Evolutionary conservation across 805 yeast species (phyloP).

Genomic region (Pichia paraexigua): DNA sequence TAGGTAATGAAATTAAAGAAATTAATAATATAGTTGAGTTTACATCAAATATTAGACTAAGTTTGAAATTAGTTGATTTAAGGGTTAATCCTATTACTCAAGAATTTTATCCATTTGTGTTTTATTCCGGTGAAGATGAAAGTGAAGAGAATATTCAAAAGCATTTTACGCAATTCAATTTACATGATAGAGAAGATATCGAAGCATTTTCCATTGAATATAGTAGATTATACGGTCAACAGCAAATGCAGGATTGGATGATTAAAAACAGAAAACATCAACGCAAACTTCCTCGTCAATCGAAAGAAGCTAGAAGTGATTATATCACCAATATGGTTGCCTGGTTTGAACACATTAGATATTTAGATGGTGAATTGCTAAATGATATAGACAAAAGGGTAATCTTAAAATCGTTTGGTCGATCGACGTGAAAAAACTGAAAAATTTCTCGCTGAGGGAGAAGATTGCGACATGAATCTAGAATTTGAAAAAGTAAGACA

Average conservation of each 20-base stretch:
- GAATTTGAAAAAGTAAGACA: neutral
- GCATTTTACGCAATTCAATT: slow-evolving; percentile 28
- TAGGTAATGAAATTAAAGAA: slow-evolving; percentile 38
- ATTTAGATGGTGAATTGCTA: slow-evolving; percentile 24
- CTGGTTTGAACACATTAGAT: slow-evolving; percentile 23
- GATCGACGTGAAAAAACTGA: neutral
- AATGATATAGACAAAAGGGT: neutral
- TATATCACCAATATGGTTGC: slow-evolving; percentile 19
- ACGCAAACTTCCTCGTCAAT: neutral
- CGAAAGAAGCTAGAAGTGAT: neutral
- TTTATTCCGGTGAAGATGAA: slow-evolving; percentile 33
- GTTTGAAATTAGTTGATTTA: slow-evolving; percentile 36
- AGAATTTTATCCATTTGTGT: slow-evolving; percentile 45
- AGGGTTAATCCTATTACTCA: slow-evolving; percentile 42
- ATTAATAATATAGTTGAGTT: slow-evolving; percentile 28
- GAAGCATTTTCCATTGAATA: slow-evolving; percentile 44
- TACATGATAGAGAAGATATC: slow-evolving; percentile 43
- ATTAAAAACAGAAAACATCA: slow-evolving; percentile 26
- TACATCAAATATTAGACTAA: slow-evolving; percentile 24
- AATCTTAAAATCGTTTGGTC: neutral
- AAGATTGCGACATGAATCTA: neutral
- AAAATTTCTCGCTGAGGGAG: neutral
- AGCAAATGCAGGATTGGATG: slow-evolving; percentile 33
- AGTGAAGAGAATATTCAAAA: slow-evolving; percentile 4
- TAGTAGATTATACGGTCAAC: slow-evolving; percentile 30